A percentile compares a stretch with the other conserved stretches of the same genome.
These are phyloP conservation scores for Arachnopeziza araneosa DNA, from an alignment of 2,329 filamentous ascomycete genomes.

Conservation along the genomic window DNA sequence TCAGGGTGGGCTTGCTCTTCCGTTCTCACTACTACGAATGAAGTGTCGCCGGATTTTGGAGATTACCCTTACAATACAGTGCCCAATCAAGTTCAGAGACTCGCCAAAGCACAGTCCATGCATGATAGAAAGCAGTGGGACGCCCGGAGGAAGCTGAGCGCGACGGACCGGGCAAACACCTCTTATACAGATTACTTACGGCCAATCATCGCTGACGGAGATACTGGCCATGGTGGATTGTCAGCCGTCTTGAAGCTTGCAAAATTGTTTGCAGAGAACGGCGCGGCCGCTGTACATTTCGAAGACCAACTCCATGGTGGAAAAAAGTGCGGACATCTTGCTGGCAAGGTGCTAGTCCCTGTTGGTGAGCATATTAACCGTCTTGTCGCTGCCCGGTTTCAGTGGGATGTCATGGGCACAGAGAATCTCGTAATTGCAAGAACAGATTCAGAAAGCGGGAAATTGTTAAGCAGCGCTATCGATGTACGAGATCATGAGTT, in stretches of 20 bases:
- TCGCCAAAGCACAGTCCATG: slow-evolving; percentile 94
- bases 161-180: slow-evolving; percentile 65
- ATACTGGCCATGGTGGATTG: slow-evolving; percentile 90
- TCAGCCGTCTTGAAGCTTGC: slow-evolving; percentile 92
- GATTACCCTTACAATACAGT: slow-evolving; percentile 99
- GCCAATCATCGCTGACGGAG: slow-evolving; percentile 92
- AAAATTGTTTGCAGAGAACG: slow-evolving; percentile 96
- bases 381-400: slow-evolving; percentile 84
- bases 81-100: slow-evolving; percentile 91
- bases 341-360: slow-evolving; percentile 92
- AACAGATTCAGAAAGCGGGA: slow-evolving; percentile 92
- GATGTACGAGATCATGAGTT: slow-evolving; percentile 96
- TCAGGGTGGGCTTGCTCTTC: slow-evolving; percentile 98
- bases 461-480: slow-evolving; percentile 81
- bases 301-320: slow-evolving; percentile 97
- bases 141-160: slow-evolving; percentile 67
- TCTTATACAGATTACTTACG: slow-evolving; percentile 90
- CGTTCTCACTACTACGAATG: slow-evolving; percentile 87
- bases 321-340: slow-evolving; percentile 96
- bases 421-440: slow-evolving; percentile 94
- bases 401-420: slow-evolving; percentile 96
- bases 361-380: slow-evolving; percentile 95
- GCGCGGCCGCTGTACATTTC: slow-evolving; percentile 92
- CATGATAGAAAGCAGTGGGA: slow-evolving; percentile 97
- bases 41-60: slow-evolving; percentile 95